phyloP scores from a whole-genome alignment of 2,329 filamentous ascomycete species.

The Dothideomycetes sp. region DNA sequence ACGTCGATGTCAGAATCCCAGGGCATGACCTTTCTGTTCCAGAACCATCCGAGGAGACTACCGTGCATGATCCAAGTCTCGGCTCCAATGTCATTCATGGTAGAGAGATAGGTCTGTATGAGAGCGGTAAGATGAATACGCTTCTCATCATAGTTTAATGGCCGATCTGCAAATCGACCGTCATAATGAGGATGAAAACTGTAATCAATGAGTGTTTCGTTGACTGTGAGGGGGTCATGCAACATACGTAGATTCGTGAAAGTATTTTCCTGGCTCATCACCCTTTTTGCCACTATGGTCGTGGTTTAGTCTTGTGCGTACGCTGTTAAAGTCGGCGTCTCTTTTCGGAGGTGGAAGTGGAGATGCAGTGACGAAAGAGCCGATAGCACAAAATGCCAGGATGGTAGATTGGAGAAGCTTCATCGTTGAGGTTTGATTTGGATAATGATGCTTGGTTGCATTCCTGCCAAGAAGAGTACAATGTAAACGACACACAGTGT shows the following conservation, averaged over 20 bases:
- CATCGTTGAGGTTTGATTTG: no score
- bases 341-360: conserved; percentile 11
- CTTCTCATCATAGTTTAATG: conserved; percentile 36
- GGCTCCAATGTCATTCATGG: conserved; percentile 45
- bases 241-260: conserved; percentile 37
- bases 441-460: not conserved
- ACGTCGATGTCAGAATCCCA: conserved; percentile 54
- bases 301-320: conserved; percentile 27
- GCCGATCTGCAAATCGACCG: conserved; percentile 40
- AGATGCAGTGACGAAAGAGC: not conserved
- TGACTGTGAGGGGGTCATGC: not conserved
- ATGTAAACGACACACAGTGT: not conserved
- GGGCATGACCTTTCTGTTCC: conserved; percentile 49
- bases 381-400: not conserved
- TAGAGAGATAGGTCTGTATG: conserved; percentile 44
- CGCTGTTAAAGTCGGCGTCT: conserved; percentile 33
- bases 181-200: conserved; percentile 47
- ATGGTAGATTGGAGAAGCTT: not conserved
- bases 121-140: conserved; percentile 38
- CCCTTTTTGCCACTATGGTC: conserved; percentile 23
- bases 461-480: not conserved
- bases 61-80: conserved; percentile 57
- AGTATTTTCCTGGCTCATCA: conserved; percentile 38
- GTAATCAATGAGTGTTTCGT: conserved; percentile 4
- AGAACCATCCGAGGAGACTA: conserved; percentile 51